Conservation (phyloP, 2,329 filamentous ascomycete species). For the Tolypocladium nubicola region DNA sequence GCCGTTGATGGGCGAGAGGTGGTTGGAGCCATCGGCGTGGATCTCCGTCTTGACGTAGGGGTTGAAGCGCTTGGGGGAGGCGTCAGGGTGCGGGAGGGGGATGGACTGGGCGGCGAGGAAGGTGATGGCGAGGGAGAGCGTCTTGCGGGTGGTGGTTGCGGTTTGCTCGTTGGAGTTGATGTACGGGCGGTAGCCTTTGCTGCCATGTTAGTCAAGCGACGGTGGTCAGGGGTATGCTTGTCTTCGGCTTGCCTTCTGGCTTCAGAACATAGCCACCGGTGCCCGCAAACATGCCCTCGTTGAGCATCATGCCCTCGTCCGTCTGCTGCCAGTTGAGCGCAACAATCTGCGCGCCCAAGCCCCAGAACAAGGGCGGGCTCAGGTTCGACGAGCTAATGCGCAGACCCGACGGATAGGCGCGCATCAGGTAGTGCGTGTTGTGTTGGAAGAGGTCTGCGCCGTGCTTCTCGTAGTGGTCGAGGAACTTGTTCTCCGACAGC, state of each 20-base stretch:
- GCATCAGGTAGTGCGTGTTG: constrained; percentile 74
- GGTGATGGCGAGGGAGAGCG: constrained; percentile 60
- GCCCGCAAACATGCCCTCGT: constrained; percentile 81
- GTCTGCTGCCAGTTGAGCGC: constrained; percentile 90
- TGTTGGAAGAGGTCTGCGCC: constrained; percentile 58
- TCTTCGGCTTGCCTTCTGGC: constrained; percentile 47
- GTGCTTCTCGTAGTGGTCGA: constrained; percentile 44
- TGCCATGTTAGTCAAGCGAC: background rate
- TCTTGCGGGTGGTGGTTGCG: constrained; percentile 36
- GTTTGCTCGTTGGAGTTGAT: constrained; percentile 9
- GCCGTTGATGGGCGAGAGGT: constrained; percentile 24
- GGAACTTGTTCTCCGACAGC: constrained; percentile 52
- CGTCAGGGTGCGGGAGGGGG: constrained; percentile 48
- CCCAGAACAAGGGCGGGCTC: constrained; percentile 77
- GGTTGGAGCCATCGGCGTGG: constrained; percentile 58
- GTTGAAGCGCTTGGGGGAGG: constrained; percentile 46
- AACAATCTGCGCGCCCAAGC: constrained; percentile 80
- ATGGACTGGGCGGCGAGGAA: constrained; percentile 69
- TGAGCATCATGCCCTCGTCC: constrained; percentile 92
- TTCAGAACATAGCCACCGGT: constrained; percentile 82
- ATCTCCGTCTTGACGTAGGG: constrained; percentile 79
- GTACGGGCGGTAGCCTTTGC: constrained; percentile 18
- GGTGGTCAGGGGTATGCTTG: background rate
- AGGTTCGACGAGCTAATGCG: constrained; percentile 79
- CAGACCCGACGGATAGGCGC: constrained; percentile 76